Base-by-base conservation (phyloP, 495 filamentous ascomycete species). In the Xylaria nigripes region DNA sequence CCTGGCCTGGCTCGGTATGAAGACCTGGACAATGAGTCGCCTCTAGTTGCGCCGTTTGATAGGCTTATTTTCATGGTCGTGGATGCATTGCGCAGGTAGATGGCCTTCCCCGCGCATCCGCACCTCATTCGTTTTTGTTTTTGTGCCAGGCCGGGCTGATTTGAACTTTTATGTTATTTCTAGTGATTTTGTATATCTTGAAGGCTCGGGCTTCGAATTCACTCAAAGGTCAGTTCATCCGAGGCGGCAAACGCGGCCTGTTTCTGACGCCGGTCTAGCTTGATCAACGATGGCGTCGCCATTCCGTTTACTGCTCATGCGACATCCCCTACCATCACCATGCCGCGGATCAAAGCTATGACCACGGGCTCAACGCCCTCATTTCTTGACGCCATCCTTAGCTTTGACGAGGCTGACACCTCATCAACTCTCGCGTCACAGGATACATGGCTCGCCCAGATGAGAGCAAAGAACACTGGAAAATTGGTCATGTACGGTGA, bases 21-120 rank as follows among this genome's bases (percentile, higher is more conserved):
- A 51, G 58, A 72, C 15, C 52, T 71, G 22, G 70, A 69, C 8
- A 69, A 78, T 64, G 74, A 68, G 13, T 65, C 75, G 3, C 74
- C 72, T 40, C 78, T 77, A 25, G 71, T 78, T 41, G 77, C 85
- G 21, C 76, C 83, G 2, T 99, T 99, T 68, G 83, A 96, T 60
- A 90, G 84, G 60, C 74, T 97, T 47, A 76, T 99, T 46, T 95
- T 99, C 69, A 96, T 99, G 92, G 93, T 99, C 8, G 81, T 99
- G 8, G 93, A 99, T 79, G 91, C 93, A 30, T 71, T 97, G 61
- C 76, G 91, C 65, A 95, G 89, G 90, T 95, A 76, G 30, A 62
- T 56, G 29, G 22, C 44, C 43, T 38, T 42, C 18, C 22, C 48
- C 53, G 53, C 41, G 27, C 40, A 24, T 27, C 23, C 46, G 30